phyloP scores from a whole-genome alignment of 73 alveolate species.

The Durusdinium trenchii region DNA sequence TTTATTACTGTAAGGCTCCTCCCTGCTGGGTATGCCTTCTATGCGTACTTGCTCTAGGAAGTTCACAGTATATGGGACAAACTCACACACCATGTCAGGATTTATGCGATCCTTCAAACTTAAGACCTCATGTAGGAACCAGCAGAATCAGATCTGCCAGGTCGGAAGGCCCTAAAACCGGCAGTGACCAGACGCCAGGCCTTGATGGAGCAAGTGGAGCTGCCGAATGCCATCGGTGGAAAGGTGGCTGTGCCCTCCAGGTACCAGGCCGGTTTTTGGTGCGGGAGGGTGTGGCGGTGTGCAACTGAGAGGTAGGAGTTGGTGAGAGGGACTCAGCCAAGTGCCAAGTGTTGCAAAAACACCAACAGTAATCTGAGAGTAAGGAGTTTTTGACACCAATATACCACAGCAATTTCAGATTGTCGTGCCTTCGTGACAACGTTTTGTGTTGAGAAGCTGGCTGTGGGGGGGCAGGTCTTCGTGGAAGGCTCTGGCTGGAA shows the following conservation, averaged over 20 bases:
- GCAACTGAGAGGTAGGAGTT: too few species aligned
- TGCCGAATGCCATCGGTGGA: too few species aligned
- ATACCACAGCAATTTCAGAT: background rate
- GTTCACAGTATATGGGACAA: too few species aligned
- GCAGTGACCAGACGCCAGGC: background rate
- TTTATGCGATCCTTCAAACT: too few species aligned
- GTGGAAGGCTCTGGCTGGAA: constrained; percentile 81
- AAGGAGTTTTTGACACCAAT: background rate
- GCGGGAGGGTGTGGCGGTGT: background rate
- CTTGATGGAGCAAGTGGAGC: too few species aligned
- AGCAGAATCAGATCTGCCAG: too few species aligned
- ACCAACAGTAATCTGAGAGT: too few species aligned
- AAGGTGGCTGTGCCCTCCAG: constrained; percentile 13
- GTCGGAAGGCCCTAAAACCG: background rate
- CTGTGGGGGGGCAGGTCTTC: background rate
- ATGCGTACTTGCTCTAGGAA: too few species aligned
- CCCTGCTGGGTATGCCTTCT: too few species aligned
- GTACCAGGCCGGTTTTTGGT: constrained; percentile 1
- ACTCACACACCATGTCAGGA: too few species aligned
- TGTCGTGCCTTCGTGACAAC: background rate
- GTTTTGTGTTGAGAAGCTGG: background rate
- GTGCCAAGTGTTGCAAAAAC: background rate
- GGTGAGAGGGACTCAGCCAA: background rate
- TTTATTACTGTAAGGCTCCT: too few species aligned
- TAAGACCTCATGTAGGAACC: too few species aligned